A percentile compares a stretch with the other conserved stretches of the same genome.
phyloP scores from a whole-genome alignment of 805 yeast species.

The Wilhelminamyces savonicus region DNA sequence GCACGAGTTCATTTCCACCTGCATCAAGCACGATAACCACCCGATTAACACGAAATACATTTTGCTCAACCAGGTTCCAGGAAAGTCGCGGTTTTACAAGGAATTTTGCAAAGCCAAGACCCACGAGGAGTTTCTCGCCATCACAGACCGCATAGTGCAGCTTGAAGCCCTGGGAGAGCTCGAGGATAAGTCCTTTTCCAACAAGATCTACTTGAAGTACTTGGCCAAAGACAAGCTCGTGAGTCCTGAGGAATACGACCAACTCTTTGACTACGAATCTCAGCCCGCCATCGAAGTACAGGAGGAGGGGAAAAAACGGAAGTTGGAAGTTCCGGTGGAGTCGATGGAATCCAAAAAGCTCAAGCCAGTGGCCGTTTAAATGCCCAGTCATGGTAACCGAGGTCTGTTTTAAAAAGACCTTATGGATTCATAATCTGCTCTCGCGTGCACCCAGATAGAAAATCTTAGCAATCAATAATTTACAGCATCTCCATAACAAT shows the following conservation, averaged over 20 bases:
- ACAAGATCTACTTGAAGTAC: conserved; percentile 25
- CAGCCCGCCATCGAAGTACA: no score
- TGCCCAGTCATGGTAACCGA: no score
- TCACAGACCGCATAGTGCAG: no score
- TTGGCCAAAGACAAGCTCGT: conserved; percentile 25
- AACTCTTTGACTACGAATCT: not conserved
- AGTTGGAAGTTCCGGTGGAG: not conserved
- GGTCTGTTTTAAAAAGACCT: no score
- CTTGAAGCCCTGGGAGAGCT: no score
- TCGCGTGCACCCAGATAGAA: no score
- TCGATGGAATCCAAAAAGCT: conserved; percentile 1
- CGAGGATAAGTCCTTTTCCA: conserved; percentile 18
- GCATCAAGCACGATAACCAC: conserved; percentile 53
- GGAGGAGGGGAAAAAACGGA: conserved; percentile 1
- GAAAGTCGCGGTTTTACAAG: conserved; percentile 57
- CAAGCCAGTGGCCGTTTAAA: no score
- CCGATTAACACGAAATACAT: conserved; percentile 72
- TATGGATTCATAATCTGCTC: no score
- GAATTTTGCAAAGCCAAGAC: conserved; percentile 50
- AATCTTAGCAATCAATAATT: no score
- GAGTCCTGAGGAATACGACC: conserved; percentile 8
- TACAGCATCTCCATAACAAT: no score
- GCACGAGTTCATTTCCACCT: conserved; percentile 50
- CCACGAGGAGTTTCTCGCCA: conserved; percentile 45
- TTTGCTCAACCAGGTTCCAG: conserved; percentile 72